These are phyloP conservation scores for Escallonia herrerae DNA, from an alignment of 129 eudicot genomes.

Conservation along the genomic window DNA sequence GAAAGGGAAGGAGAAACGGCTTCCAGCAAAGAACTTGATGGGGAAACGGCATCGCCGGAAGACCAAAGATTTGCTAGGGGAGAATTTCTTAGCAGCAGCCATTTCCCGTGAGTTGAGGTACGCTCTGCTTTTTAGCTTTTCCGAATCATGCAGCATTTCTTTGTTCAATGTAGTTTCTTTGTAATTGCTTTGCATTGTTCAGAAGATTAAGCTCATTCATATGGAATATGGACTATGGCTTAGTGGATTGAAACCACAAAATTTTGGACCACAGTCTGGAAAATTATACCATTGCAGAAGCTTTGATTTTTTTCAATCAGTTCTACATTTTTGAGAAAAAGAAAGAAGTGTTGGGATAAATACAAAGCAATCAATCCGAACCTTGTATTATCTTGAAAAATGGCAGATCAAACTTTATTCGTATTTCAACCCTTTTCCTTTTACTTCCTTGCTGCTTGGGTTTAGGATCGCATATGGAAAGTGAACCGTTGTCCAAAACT, in stretches of 20 bases:
- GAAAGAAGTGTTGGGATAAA: too few species aligned
- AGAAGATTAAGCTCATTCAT: slow-evolving; percentile 40
- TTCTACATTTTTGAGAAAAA: too few species aligned
- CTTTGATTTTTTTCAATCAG: too few species aligned
- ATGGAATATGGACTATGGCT: slow-evolving; percentile 39
- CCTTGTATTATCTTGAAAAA: too few species aligned
- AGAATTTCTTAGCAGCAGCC: slow-evolving; percentile 18
- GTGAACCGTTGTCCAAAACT: too few species aligned
- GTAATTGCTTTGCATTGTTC: slow-evolving; percentile 11
- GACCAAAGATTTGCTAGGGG: slow-evolving; percentile 97
- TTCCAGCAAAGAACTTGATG: slow-evolving; percentile 93
- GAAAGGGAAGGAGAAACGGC: slow-evolving; percentile 67
- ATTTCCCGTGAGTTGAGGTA: slow-evolving; percentile 30
- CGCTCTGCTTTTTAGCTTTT: slow-evolving; percentile 5
- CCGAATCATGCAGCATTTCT: slow-evolving; percentile 3
- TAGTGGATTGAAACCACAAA: slow-evolving; percentile 16
- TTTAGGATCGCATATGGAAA: too few species aligned
- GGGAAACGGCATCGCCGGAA: slow-evolving; percentile 84
- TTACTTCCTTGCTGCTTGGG: too few species aligned
- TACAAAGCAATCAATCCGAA: too few species aligned
- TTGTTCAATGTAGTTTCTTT: slow-evolving; percentile 1
- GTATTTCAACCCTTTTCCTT: too few species aligned
- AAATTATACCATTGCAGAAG: background rate
- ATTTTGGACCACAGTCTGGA: slow-evolving; percentile 25
- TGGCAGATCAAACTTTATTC: too few species aligned